Percentiles rank a stretch among this genome's conserved stretches.
Conservation (phyloP, 2,329 filamentous ascomycete species). For the Juglanconis oblonga region DNA sequence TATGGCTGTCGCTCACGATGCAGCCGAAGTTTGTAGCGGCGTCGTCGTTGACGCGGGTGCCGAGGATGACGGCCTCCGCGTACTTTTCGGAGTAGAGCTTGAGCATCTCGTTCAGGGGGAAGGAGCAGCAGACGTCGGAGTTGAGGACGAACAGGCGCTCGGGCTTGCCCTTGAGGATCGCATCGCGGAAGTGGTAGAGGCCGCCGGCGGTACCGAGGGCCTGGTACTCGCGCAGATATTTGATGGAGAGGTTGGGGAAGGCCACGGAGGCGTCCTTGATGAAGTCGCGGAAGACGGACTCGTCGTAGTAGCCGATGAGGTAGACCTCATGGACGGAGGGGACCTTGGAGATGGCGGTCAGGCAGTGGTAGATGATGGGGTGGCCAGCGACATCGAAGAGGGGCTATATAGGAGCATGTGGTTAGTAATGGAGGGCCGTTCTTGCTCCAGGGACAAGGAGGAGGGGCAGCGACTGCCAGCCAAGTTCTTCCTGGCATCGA, state of each 20-base stretch:
- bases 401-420: conserved; percentile 53
- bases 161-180: conserved; percentile 91
- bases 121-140: conserved; percentile 97
- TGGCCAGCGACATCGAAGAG: conserved; percentile 98
- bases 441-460: not conserved
- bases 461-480: too few species aligned
- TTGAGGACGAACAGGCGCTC: conserved; percentile 97
- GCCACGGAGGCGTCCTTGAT: conserved; percentile 85
- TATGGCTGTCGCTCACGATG: conserved; percentile 92
- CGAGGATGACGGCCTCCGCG: conserved; percentile 93
- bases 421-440: not conserved
- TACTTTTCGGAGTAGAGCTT: conserved; percentile 91
- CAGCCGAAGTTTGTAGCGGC: conserved; percentile 95
- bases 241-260: conserved; percentile 85
- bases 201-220: conserved; percentile 93
- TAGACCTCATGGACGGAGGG: conserved; percentile 91
- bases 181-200: conserved; percentile 98
- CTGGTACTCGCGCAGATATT: conserved; percentile 96
- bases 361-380: conserved; percentile 97
- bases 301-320: conserved; percentile 98
- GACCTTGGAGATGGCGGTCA: conserved; percentile 86
- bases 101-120: conserved; percentile 94
- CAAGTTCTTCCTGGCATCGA: not conserved
- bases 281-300: conserved; percentile 94
- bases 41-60: conserved; percentile 86